phyloP scores from a whole-genome alignment of 495 filamentous ascomycete species.

The Cercophora newfieldiana region DNA sequence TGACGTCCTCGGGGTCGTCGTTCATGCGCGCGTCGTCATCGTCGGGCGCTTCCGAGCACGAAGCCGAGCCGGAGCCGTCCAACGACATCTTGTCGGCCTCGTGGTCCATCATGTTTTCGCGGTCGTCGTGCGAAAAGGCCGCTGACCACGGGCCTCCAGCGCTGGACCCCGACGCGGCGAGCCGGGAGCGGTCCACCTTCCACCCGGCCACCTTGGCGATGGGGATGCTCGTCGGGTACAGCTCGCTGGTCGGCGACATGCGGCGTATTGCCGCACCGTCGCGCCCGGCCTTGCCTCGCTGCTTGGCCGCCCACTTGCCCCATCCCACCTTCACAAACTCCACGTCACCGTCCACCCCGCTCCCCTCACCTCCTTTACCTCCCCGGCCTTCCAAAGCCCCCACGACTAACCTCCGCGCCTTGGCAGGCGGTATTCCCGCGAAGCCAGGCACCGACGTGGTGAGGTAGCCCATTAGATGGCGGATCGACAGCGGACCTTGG shows the following conservation, averaged over 20 bases:
- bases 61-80: constrained; percentile 68
- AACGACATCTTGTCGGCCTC: constrained; percentile 97
- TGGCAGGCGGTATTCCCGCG: constrained; percentile 84
- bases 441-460: constrained; percentile 93
- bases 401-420: constrained; percentile 85
- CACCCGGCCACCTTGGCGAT: constrained; percentile 58
- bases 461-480: constrained; percentile 89
- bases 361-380: constrained; percentile 58
- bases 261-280: constrained; percentile 43
- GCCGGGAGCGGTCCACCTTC: constrained; percentile 48
- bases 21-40: constrained; percentile 65
- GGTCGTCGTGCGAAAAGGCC: constrained; percentile 70
- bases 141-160: constrained; percentile 47
- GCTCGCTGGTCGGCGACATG: constrained; percentile 49
- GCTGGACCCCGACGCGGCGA: constrained; percentile 55
- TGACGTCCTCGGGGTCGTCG: constrained; percentile 74
- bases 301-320: constrained; percentile 91
- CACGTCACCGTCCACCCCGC: constrained; percentile 73
- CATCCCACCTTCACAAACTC: constrained; percentile 96
- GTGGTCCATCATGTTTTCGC: constrained; percentile 75
- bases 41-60: constrained; percentile 68
- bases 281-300: constrained; percentile 63
- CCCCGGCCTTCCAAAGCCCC: constrained; percentile 78
- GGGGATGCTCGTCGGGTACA: constrained; percentile 63
- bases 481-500: constrained; percentile 89